Evolutionary conservation across 768 basidiomycete genomes (phyloP), one percentile per base, ranked within the genome.

Genomic region (Panaeolus papilionaceus): DNA sequence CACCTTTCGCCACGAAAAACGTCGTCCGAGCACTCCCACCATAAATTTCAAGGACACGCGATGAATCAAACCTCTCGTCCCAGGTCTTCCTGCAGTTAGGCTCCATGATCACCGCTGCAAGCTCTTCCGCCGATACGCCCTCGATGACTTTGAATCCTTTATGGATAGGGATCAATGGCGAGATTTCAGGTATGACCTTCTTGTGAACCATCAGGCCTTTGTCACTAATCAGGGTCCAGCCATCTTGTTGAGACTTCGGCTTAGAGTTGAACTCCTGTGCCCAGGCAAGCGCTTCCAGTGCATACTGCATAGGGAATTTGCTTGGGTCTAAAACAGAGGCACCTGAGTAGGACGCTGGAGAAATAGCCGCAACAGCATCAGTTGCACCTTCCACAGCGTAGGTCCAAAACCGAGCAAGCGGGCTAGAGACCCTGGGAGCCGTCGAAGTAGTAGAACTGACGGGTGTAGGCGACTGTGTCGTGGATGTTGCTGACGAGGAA

Each of bases 91-190:
- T 85, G 66, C 90, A 91, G 62, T 89, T 86, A 45, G 86, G 85
- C 68, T 90, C 90, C 8, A 84, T 84, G 18, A 98, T 83, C 23
- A 93, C 85, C 1, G 90, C 84, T 0, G 88, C 90, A 40, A 98
- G 83, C 76, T 99, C 97, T 74, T 98, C 96, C 0, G 96, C 96
- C 0, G 95, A 93, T 11, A 96, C 87, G 3, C 96, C 95, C 75
- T 98, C 93, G 62, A 99, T 91, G 68, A 98, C 94, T 78, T 94
- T 93, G 74, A 92, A 89, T 0, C 93, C 95, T 71, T 90, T 91
- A 77, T 95, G 91, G 3, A 99, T 88, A 0, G 95, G 94, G 38
- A 96, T 88, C 64, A 87, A 81, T 0, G 91, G 84, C 5, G 95
- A 97, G 6, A 97, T 86, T 64, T 92, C 89, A 0, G 92, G 84